Base-by-base conservation (phyloP, 192 early-diverging fungal species). In the Linnemannia exigua region DNA sequence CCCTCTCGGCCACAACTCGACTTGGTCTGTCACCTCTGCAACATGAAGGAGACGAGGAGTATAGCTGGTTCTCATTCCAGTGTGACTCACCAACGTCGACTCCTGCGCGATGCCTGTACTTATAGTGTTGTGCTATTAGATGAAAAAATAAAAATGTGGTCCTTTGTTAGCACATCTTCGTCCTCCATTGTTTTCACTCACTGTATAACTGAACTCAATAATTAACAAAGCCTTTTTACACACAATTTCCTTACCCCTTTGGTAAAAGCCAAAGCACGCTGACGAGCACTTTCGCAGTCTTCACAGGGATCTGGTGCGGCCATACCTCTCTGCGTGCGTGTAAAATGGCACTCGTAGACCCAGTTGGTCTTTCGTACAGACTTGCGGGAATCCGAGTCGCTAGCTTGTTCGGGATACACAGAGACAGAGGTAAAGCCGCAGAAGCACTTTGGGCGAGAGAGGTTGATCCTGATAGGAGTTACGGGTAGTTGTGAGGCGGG, bases 401-500 rank as follows among this genome's bases (percentile, higher is more conserved):
- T n/a, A 41, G 14, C 3, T 33, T 50, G 76, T 19, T 66, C 20
- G 9, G 70, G 46, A 22, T 67, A 79, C 3, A 79, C 16, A 0
- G 77, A 15, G 46, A 46, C 36, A 17, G 77, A 70, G 22, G 50
- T 46, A 22, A 48, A 31, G 2, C 77, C 77, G 67, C 77, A 79
- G 58, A 79, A 79, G 77, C 77, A 79, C 22, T 48, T 51, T n/a
- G 79, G 79, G n/a, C 47, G 79, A 9, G 28, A 4, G 8, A 73
- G 9, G 58, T 33, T 31, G 25, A 63, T 11, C 4, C 0, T 7
- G n/a, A 63, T 15, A 63, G 25, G 58, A 25, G 58, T 14, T 6
- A n/a, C 0, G 6, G 4, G n/a, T 58, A 1, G n/a, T 52, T 52
- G 51, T 3, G 50, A 20, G n/a, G 19, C 0, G 52, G 52, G 22